Conservation (phyloP, 306 rosid genomes). For the Acacia confusa region DNA sequence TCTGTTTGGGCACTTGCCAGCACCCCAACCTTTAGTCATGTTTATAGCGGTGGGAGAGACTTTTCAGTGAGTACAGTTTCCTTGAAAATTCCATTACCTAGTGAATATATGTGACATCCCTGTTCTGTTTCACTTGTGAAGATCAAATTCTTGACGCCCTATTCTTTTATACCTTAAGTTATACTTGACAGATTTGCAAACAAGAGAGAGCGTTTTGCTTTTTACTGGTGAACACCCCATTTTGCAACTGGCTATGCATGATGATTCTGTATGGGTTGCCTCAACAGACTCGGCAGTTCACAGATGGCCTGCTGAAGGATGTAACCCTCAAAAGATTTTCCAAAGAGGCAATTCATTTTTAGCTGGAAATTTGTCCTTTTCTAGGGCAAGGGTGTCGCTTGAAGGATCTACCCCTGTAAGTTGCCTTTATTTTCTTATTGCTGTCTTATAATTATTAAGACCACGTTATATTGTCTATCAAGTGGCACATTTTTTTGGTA, state of each 20-base stretch:
- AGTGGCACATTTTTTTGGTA: conserved; percentile 16
- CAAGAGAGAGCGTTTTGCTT: conserved; percentile 95
- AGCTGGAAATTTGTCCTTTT: conserved; percentile 95
- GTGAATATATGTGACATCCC: conserved; percentile 15
- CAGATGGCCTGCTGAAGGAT: conserved; percentile 91
- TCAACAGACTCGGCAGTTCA: conserved; percentile 87
- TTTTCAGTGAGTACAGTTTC: conserved; percentile 77
- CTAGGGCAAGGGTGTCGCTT: conserved; percentile 91
- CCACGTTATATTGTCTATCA: background rate
- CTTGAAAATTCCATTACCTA: conserved; percentile 20
- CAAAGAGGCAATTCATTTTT: conserved; percentile 85
- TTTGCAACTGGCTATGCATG: conserved; percentile 76
- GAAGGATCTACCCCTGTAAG: conserved; percentile 95
- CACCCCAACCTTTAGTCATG: conserved; percentile 92
- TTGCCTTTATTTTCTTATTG: conserved; percentile 26
- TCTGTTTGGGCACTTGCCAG: conserved; percentile 99
- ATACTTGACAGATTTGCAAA: conserved; percentile 96
- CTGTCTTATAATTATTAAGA: background rate
- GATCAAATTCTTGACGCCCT: conserved; percentile 43
- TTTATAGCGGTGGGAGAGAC: conserved; percentile 98
- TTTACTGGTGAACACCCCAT: conserved; percentile 92
- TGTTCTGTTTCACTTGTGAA: conserved; percentile 31
- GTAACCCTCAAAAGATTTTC: conserved; percentile 80
- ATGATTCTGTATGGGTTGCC: conserved; percentile 87
- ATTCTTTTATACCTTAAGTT: conserved; percentile 65